These are phyloP conservation scores for Juglanconis oblonga DNA, from an alignment of 2,329 filamentous ascomycete genomes.

Conservation along the genomic window DNA sequence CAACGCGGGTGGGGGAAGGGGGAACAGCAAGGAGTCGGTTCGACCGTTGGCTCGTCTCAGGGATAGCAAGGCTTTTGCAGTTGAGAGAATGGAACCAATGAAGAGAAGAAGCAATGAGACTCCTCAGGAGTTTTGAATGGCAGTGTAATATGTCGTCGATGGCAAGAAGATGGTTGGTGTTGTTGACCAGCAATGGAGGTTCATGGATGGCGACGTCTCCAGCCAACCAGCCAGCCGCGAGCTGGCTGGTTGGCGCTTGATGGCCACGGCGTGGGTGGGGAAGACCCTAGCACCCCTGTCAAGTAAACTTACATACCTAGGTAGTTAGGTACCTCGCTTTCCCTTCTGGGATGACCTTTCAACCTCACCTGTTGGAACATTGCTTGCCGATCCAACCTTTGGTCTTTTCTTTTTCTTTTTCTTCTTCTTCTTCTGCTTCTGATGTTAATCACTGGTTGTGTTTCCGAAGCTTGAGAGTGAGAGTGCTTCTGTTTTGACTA, in stretches of 20 bases:
- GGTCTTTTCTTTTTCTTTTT: too few species aligned
- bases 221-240: not conserved
- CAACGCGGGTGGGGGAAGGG: not conserved
- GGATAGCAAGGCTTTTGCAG: not conserved
- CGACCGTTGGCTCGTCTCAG: not conserved
- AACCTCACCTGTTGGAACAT: too few species aligned
- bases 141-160: not conserved
- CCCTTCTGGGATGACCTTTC: too few species aligned
- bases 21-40: not conserved
- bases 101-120: not conserved
- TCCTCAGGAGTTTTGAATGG: not conserved
- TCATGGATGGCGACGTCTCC: not conserved
- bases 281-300: not conserved
- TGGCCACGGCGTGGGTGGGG: not conserved
- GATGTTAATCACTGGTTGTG: too few species aligned
- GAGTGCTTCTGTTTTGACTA: too few species aligned
- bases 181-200: constrained; percentile 1
- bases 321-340: too few species aligned
- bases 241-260: not conserved
- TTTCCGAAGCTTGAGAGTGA: too few species aligned
- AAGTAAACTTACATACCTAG: too few species aligned
- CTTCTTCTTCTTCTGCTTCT: too few species aligned
- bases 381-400: too few species aligned
- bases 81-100: not conserved
- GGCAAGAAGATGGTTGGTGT: too few species aligned